Evolutionary conservation across 352 stramenopile genomes (phyloP), one percentile per base, ranked within the genome.

Genomic region (Phytopythium boreale): DNA sequence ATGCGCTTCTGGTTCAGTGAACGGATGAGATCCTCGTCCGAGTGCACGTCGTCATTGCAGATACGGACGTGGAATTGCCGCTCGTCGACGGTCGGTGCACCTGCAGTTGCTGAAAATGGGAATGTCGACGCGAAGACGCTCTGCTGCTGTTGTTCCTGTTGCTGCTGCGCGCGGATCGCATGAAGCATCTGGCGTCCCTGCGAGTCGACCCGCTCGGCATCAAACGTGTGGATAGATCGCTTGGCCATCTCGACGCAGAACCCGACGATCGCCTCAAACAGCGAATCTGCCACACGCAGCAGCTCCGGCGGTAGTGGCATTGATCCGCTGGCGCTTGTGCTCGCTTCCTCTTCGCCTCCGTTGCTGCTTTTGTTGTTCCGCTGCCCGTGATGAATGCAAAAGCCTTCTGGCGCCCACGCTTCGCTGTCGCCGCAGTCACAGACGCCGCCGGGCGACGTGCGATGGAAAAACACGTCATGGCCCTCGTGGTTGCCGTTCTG

Each of bases 381-480:
- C 36, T 88, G 64, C 26, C 75, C 90, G 80, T 99, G 97, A 50
- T 81, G 59, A 11, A 82, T 64, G 76, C 97, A 99, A 70, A 98
- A 99, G 9, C 97, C 97, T 29, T 96, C 81, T 1, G 89, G 79
- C 17, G 87, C 87, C 97, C 97, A 99, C 4, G 97, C 97, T 72
- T 99, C 97, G 22, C 87, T 77, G 80, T 99, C 97, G 43, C 97
- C 97, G 68, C 97, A 99, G 84, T 99, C 97, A 68, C 97, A 99
- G 83, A 99, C 86, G n/a, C 86, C 87, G 1, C 87, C 87, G 0
- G 84, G 82, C 53, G 64, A 70, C 31, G 87, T 96, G 39, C 84
- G 81, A 63, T 93, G 83, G 68, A 96, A 94, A 65, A 86, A 94
- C 15, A 94, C 77, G 66, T 99, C 94, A 71, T 99, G 95, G 24